Evolutionary conservation across 2,329 filamentous ascomycete genomes (phyloP).

Genomic region (Xylaria sp.): DNA sequence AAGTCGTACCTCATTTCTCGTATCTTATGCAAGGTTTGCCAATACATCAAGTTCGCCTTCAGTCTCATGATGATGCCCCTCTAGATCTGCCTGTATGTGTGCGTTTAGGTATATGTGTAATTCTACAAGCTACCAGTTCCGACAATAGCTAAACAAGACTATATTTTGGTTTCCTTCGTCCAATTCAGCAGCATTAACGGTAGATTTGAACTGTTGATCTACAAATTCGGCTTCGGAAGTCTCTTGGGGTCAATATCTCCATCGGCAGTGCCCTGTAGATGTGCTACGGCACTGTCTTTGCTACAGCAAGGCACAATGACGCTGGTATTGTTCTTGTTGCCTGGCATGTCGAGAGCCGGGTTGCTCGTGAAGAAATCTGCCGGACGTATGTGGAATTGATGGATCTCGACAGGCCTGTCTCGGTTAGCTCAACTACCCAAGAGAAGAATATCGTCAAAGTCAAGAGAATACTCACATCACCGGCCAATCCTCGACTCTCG

Average conservation of each 20-base stretch:
- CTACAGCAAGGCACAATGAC: slow-evolving; percentile 46
- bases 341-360: slow-evolving; percentile 53
- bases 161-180: slow-evolving; percentile 33
- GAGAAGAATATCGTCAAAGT: not conserved
- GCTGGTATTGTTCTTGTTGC: slow-evolving; percentile 46
- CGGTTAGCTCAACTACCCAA: not conserved
- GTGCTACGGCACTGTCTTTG: slow-evolving; percentile 41
- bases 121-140: not conserved
- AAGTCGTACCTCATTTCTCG: no score
- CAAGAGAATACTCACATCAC: slow-evolving; percentile 53
- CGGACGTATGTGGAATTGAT: slow-evolving; percentile 53
- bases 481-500: slow-evolving; percentile 56
- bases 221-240: slow-evolving; percentile 27
- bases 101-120: no score
- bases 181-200: slow-evolving; percentile 34
- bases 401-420: slow-evolving; percentile 54
- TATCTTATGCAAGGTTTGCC: no score
- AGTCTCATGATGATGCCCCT: no score
- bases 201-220: slow-evolving; percentile 31
- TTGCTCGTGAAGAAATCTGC: slow-evolving; percentile 55
- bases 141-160: not conserved
- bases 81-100: no score
- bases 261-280: slow-evolving; percentile 42
- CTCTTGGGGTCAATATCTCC: slow-evolving; percentile 37
- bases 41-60: not conserved